Base-by-base conservation (phyloP, 2,329 filamentous ascomycete genomes). In the Alternaria longipes region DNA sequence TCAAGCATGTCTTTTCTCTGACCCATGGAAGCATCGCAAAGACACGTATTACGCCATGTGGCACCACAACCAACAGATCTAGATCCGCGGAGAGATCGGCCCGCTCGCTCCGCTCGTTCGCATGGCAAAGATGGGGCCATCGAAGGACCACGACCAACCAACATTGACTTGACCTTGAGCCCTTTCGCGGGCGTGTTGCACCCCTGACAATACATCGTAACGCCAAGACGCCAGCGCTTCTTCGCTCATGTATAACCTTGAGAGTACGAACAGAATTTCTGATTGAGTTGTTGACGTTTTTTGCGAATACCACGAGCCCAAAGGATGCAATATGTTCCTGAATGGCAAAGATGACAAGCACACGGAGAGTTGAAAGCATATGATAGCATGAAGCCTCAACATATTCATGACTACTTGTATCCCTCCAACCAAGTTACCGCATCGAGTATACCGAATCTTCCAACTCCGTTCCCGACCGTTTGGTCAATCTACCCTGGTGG, bases 41-140 rank as follows among this genome's bases (percentile, higher is more conserved):
- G 46, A 8, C 46, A 49, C 16, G 9, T 7, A 49, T 34, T 49
- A 49, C 32, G 18, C 46, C 30, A 49, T 49, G 46, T 49, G 46
- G 46, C 30, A 24, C 46, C 30, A 49, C 46, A n/a, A 12, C 46
- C 46, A 49, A 49, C 41, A 42, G 22, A 52, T 36, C 30, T 8
- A 45, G 16, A 44, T 53, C 32, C 24, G 26, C 50, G 18, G 24
- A 22, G 32, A 53, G 40, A 40, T 46, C 40, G 56, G 38, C 50
- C 56, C 56, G 53, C 56, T 32, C 24, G 52, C 34, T 53, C 56
- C 56, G 56, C 56, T n/a, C 20, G 56, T 59, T 59, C 30, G 52
- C 56, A 59, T 50, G 41, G 52, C 26, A 55, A 56, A 41, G 30
- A 59, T 36, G 45, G 52, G 51, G 56, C 52, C 34, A 30, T 50